Percentiles rank a stretch among this genome's conserved stretches.
These are phyloP conservation scores for Plenodomus biglobosus DNA, from an alignment of 2,329 filamentous ascomycete species.

Conservation along the genomic window DNA sequence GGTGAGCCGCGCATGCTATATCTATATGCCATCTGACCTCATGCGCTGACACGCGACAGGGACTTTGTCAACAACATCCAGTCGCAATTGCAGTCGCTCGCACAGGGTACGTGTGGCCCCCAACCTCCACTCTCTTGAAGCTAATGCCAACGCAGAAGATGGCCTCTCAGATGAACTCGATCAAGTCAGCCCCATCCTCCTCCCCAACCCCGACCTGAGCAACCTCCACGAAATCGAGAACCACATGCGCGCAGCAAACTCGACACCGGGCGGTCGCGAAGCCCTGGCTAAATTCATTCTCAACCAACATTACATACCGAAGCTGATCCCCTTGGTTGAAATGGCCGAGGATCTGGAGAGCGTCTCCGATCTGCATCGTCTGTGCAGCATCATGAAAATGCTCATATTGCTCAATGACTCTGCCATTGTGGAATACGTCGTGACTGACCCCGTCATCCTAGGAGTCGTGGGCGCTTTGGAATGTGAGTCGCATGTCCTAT, in stretches of 20 bases:
- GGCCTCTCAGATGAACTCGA: constrained; percentile 87
- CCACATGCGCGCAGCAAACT: constrained; percentile 76
- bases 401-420: constrained; percentile 94
- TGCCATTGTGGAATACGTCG: constrained; percentile 88
- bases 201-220: constrained; percentile 78
- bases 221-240: constrained; percentile 83
- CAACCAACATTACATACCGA: constrained; percentile 80
- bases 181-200: constrained; percentile 65
- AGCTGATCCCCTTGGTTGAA: constrained; percentile 81
- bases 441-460: constrained; percentile 83
- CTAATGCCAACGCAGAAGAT: constrained; percentile 63
- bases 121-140: constrained; percentile 6
- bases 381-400: constrained; percentile 98
- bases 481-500: constrained; percentile 57
- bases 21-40: not conserved
- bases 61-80: constrained; percentile 89
- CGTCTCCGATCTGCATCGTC: constrained; percentile 77
- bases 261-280: constrained; percentile 75
- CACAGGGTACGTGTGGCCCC: constrained; percentile 57
- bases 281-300: constrained; percentile 86
- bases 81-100: constrained; percentile 66
- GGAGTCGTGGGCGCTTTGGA: constrained; percentile 95
- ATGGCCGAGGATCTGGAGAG: constrained; percentile 92
- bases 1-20: constrained; percentile 57
- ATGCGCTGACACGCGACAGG: constrained; percentile 55